Evolutionary conservation across 2,329 filamentous ascomycete species (phyloP).

Genomic region (Xylaria sp.): DNA sequence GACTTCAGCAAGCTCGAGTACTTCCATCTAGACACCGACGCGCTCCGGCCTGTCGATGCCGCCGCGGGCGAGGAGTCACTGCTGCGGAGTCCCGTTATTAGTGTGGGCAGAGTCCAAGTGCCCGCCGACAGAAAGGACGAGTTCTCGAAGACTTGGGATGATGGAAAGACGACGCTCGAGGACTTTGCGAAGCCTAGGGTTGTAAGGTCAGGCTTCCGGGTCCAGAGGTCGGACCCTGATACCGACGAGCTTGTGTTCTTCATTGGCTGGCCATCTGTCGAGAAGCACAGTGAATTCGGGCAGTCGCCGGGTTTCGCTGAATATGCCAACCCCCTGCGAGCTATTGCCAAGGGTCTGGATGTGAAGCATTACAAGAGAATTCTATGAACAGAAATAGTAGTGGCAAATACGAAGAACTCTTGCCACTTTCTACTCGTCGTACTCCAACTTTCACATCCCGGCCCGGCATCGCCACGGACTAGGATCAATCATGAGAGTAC

Average conservation of each 20-base stretch:
- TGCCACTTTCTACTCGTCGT: not conserved
- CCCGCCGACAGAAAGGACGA: conserved; percentile 39
- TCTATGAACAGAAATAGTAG: conserved; percentile 30
- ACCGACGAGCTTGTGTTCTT: conserved; percentile 50
- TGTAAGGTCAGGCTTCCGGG: conserved; percentile 49
- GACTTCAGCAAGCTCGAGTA: conserved; percentile 45
- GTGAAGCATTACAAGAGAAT: conserved; percentile 43
- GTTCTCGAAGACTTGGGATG: conserved; percentile 44
- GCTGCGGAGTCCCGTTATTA: conserved; percentile 44
- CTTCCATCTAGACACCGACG: conserved; percentile 48
- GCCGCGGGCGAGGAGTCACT: conserved; percentile 26
- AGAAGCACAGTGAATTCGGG: conserved; percentile 43
- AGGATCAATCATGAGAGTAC: not conserved
- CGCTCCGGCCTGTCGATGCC: conserved; percentile 25
- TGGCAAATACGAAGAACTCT: not conserved
- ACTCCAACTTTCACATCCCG: not conserved
- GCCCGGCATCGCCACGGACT: not conserved
- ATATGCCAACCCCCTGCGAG: conserved; percentile 31
- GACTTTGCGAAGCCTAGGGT: conserved; percentile 39
- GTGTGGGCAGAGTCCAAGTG: conserved; percentile 45
- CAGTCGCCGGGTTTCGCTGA: conserved; percentile 33
- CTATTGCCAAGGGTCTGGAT: conserved; percentile 34
- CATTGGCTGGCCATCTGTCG: conserved; percentile 45
- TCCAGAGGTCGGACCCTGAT: conserved; percentile 45
- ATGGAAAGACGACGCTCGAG: conserved; percentile 42